Evolutionary conservation across 1,284 basidiomycete genomes (phyloP), one percentile per base, ranked within the genome.

Genomic region (Amylostereum areolatum): DNA sequence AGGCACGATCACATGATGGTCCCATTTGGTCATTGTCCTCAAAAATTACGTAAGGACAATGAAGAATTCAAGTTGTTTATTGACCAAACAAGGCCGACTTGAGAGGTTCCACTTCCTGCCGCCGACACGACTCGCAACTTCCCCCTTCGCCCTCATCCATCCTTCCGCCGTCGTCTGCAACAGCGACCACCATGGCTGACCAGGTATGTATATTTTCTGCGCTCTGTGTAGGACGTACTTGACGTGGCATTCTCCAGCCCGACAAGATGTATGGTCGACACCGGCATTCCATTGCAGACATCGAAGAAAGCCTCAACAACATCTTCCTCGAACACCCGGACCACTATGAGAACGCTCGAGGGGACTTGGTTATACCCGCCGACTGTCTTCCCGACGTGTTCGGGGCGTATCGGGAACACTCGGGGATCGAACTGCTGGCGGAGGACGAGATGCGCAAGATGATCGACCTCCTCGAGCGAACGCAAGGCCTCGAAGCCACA

Each of bases 351-450:
- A 81, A 81, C 57, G 75, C 77, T 29, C 65, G 70, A 18, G 78
- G 77, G 46, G 78, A 81, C 51, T 75, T 80, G 27, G 73, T 74
- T 25, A 78, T 89, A 53, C 83, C 85, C 11, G 85, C 76, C 34
- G 73, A 78, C 55, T 75, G 76, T n/a, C 75, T 89, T 41, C 73
- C 81, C 43, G 80, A 84, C 57, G 75, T 89, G 29, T 73, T 89
- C 35, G 72, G 74, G 33, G 69, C 76, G 28, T 83, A 81, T 3
- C 69, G 77, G 32, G 64, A 75, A 10, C 80, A 81, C 59, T 70
- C 77, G 53, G 75, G 80, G 6, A 70, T 74, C 29, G 73, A 81
- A 54, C 74, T 89, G 29, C 68, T 87, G 57, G 71, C 71, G 10
- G 67, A 71, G 24, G 71, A 78, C 27, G 86, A 89, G 63, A 74